Percentiles rank a stretch among this genome's conserved stretches.
Evolutionary conservation across 345 rosid species (phyloP).

Genomic region (Rhizophora apiculata): DNA sequence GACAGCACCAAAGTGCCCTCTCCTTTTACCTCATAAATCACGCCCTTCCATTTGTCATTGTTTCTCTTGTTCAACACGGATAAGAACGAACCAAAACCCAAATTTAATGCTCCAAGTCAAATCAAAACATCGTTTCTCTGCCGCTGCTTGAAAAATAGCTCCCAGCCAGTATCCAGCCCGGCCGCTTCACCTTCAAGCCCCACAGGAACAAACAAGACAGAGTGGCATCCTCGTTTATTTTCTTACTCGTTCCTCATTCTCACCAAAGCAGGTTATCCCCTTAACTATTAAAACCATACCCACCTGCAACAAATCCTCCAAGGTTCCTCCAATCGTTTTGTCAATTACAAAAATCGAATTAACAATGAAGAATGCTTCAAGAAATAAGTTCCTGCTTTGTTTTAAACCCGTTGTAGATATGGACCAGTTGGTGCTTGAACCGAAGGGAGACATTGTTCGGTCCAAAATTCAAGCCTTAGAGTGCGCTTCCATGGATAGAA

Average conservation of each 20-base stretch:
- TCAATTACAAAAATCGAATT: not conserved
- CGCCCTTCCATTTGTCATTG: too few species aligned
- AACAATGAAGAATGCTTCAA: conserved; percentile 31
- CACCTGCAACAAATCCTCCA: not conserved
- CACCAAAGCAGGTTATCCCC: not conserved
- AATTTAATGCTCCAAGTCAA: too few species aligned
- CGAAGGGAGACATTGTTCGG: not conserved
- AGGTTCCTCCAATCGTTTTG: not conserved
- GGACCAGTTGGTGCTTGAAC: conserved; percentile 28
- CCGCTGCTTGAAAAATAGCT: too few species aligned
- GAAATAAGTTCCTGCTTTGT: conserved; percentile 42
- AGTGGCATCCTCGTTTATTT: too few species aligned
- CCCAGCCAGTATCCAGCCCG: too few species aligned
- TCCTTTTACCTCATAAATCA: too few species aligned
- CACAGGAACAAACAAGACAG: too few species aligned
- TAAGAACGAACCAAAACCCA: too few species aligned
- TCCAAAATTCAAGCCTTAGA: not conserved
- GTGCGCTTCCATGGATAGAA: not conserved
- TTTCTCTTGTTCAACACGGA: too few species aligned
- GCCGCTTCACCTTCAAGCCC: not conserved
- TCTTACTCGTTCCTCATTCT: not conserved
- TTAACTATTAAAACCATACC: not conserved
- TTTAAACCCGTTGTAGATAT: conserved; percentile 42
- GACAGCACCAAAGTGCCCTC: too few species aligned
- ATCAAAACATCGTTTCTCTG: too few species aligned